Evolutionary conservation across 306 rosid species (phyloP).

Genomic region (Leucaena leucocephala): DNA sequence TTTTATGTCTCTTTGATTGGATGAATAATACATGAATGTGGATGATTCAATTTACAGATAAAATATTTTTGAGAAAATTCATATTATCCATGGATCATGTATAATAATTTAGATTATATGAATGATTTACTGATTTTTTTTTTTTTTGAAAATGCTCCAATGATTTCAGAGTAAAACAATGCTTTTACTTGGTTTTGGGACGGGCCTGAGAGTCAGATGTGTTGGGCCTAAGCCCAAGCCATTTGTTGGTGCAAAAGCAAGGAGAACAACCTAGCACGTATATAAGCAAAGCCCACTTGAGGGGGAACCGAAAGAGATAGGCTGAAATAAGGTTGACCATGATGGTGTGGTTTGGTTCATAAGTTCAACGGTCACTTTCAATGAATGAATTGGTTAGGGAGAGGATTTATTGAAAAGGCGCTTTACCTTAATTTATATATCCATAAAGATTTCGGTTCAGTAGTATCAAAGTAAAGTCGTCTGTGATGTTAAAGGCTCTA

Average conservation of each 20-base stretch:
- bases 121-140: no score
- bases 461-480: background rate
- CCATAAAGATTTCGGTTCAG: background rate
- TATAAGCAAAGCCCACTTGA: no score
- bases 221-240: background rate
- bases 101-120: background rate
- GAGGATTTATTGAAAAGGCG: background rate
- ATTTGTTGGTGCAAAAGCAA: background rate
- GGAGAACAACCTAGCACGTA: background rate
- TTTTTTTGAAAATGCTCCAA: no score
- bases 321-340: background rate
- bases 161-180: no score
- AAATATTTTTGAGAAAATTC: background rate
- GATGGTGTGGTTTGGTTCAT: background rate
- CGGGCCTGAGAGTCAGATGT: background rate
- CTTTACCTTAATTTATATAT: background rate
- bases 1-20: background rate
- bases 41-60: background rate
- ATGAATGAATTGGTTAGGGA: background rate
- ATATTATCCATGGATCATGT: background rate
- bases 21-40: background rate
- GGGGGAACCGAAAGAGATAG: background rate
- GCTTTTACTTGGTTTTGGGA: background rate
- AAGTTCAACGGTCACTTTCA: background rate
- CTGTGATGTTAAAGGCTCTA: background rate